Evolutionary conservation across 169 alveolate species (phyloP), one percentile per base, ranked within the genome.

Genomic region (Eimeria praecox): DNA sequence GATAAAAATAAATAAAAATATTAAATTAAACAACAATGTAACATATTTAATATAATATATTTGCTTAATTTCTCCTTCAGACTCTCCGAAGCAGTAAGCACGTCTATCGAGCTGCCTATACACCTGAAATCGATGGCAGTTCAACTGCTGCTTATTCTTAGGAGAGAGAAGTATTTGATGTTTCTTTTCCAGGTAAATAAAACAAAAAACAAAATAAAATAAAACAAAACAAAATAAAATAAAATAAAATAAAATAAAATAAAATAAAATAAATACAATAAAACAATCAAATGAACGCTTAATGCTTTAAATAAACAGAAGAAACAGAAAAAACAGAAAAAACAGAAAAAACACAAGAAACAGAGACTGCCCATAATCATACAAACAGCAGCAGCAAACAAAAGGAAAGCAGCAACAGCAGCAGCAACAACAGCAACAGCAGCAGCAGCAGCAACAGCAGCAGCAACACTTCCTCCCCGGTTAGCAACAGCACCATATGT

Each of bases 391-490:
- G 85, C 46, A 22, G 3, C 85, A 73, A 18, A 42, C 30, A 40
- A 33, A 73, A 49, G 49, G 40, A 40, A 33, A 30, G 16, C 12
- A 73, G 52, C 85, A 73, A 20, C 49, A 33, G 85, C 16, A 73
- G 85, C 83, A 73, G 33, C 75, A 64, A n/a, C 75, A 64, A n/a
- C 83, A 73, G 44, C 83, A 73, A 38, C 85, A 73, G 85, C 85
- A 73, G 33, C 85, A 73, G 85, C 85, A 73, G 85, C 85, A 73
- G 46, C 85, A 73, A 30, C 75, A 64, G 35, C 3, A 30, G 35
- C 5, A 27, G 75, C n/a, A 64, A 64, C 75, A 27, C 75, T 64
- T 22, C 75, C 35, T 64, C 33, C 35, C 35, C 35, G n/a, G 30
- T 0, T 0, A 64, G 30, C 35, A 64, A 30, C n/a, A 22, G 12